Conservation (phyloP, 2,329 filamentous ascomycete species). For the Chaetoscypha palmicola region DNA sequence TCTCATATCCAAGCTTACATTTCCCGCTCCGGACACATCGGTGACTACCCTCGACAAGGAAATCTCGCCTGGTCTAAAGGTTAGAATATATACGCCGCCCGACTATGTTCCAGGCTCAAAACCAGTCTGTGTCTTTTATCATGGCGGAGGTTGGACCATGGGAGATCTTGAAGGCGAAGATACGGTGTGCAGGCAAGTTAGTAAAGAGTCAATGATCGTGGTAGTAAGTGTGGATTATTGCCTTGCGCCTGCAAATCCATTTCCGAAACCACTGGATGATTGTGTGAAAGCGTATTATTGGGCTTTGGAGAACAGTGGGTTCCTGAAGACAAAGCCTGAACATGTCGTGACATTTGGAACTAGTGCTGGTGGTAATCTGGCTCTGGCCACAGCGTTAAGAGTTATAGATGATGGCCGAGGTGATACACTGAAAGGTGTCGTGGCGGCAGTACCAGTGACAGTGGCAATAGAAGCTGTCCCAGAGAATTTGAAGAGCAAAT, state of each 20-base stretch:
- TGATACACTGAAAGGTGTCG: slow-evolving; percentile 33
- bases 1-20: slow-evolving; percentile 11
- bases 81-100: slow-evolving; percentile 32
- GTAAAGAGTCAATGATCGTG: slow-evolving; percentile 27
- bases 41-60: slow-evolving; percentile 29
- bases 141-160: slow-evolving; percentile 35
- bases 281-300: slow-evolving; percentile 30
- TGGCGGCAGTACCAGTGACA: slow-evolving; percentile 33
- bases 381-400: slow-evolving; percentile 32
- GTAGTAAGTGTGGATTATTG: slow-evolving; percentile 33
- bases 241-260: slow-evolving; percentile 31
- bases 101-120: slow-evolving; percentile 25
- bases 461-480: slow-evolving; percentile 34
- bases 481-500: slow-evolving; percentile 29
- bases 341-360: slow-evolving; percentile 32
- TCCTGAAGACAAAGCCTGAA: slow-evolving; percentile 8
- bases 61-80: slow-evolving; percentile 26
- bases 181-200: slow-evolving; percentile 23
- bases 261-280: slow-evolving; percentile 32
- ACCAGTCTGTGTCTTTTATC: slow-evolving; percentile 32
- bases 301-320: slow-evolving; percentile 24
- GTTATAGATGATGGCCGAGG: slow-evolving; percentile 33
- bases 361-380: slow-evolving; percentile 35
- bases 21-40: slow-evolving; percentile 28
- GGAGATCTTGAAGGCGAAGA: slow-evolving; percentile 32